Percentiles rank a stretch among this genome's conserved stretches.
These are phyloP conservation scores for Arthrobotrys pseudoclavata DNA, from an alignment of 2,329 filamentous ascomycete species.

Conservation along the genomic window DNA sequence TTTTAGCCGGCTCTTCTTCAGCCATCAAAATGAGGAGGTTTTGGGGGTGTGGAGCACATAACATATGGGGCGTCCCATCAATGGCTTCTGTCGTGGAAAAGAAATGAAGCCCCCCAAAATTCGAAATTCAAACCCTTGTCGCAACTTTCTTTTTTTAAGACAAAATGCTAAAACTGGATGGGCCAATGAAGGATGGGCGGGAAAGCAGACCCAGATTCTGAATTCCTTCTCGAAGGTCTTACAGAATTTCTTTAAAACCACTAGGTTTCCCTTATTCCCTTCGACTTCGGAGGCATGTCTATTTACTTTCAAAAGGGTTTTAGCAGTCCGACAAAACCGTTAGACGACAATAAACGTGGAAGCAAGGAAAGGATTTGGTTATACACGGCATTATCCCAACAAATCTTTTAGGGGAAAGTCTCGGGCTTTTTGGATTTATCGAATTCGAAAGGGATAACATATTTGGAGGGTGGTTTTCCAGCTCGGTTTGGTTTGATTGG, in stretches of 20 bases:
- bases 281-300: conserved; percentile 5
- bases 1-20: conserved; percentile 55
- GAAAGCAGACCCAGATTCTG: conserved; percentile 49
- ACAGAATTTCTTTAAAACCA: conserved; percentile 56
- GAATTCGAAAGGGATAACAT: conserved; percentile 1
- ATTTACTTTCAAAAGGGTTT: conserved; percentile 36
- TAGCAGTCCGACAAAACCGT: conserved; percentile 29
- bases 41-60: conserved; percentile 14
- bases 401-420: conserved; percentile 1
- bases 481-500: background rate
- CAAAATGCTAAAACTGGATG: background rate
- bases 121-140: conserved; percentile 39
- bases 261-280: conserved; percentile 29
- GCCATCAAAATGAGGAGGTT: conserved; percentile 35
- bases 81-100: conserved; percentile 31
- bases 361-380: background rate
- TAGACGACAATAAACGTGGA: conserved; percentile 6
- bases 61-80: conserved; percentile 23
- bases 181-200: conserved; percentile 40
- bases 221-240: conserved; percentile 59
- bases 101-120: conserved; percentile 47
- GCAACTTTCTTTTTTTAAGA: background rate
- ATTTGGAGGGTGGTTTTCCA: background rate
- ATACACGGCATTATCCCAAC: background rate
- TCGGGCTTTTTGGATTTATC: background rate